These are phyloP conservation scores for Ogataea methanolica DNA, from an alignment of 805 yeast species.

Conservation along the genomic window DNA sequence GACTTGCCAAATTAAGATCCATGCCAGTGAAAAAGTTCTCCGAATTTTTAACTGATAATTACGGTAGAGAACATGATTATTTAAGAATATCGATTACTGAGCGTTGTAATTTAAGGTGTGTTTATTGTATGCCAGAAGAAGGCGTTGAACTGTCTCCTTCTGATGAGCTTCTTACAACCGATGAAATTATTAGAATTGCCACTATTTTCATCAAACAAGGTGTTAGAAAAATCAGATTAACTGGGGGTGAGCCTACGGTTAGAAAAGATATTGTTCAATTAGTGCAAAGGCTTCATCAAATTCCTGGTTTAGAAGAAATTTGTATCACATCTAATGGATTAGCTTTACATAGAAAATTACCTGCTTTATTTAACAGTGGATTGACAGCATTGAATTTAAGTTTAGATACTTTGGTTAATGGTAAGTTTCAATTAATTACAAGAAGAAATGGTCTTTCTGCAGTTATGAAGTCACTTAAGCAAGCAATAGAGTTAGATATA, in stretches of 20 bases:
- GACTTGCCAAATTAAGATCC: slow-evolving; percentile 11
- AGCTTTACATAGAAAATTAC: slow-evolving; percentile 44
- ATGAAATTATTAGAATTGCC: slow-evolving; percentile 41
- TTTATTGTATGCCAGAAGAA: slow-evolving; percentile 55
- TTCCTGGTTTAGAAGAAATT: slow-evolving; percentile 42
- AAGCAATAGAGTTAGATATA: slow-evolving; percentile 39
- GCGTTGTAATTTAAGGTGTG: slow-evolving; percentile 42
- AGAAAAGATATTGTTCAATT: slow-evolving; percentile 44
- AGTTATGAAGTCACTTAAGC: slow-evolving; percentile 40
- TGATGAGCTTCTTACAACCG: slow-evolving; percentile 35
- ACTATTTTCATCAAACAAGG: slow-evolving; percentile 42
- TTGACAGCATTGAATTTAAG: slow-evolving; percentile 44
- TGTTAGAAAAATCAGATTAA: slow-evolving; percentile 45
- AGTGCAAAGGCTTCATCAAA: slow-evolving; percentile 32
- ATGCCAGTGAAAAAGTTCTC: slow-evolving; percentile 29
- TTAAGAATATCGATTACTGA: slow-evolving; percentile 49
- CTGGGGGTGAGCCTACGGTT: slow-evolving; percentile 57
- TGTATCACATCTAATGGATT: slow-evolving; percentile 52
- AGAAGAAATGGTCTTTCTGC: slow-evolving; percentile 44
- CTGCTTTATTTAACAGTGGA: slow-evolving; percentile 36
- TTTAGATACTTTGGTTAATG: slow-evolving; percentile 47
- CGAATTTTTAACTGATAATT: slow-evolving; percentile 40
- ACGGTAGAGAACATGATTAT: slow-evolving; percentile 43
- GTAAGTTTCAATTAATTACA: slow-evolving; percentile 45
- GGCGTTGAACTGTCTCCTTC: slow-evolving; percentile 46